Base-by-base conservation (phyloP, 2,329 filamentous ascomycete species). In the Bertia moriformis region DNA sequence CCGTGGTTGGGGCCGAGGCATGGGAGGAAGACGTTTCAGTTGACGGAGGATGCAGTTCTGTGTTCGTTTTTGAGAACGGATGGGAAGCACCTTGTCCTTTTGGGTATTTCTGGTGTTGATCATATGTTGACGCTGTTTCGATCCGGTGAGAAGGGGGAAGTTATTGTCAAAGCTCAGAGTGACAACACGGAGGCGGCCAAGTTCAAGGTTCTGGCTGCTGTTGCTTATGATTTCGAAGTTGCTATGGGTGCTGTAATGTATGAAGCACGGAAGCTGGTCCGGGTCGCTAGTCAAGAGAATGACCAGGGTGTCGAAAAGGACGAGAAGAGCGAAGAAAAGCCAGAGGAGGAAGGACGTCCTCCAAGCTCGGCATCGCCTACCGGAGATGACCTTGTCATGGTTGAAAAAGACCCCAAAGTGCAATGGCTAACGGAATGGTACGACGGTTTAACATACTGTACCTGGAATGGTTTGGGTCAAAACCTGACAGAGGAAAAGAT, bases 391-490 rank as follows among this genome's bases (percentile, higher is more conserved):
- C 52, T 69, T 18, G 56, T 63, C 41, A 56, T 59, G 1, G 48
- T 71, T 4, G 57, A 58, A 14, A 59, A 65, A 18, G 67, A 67
- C 4, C 58, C 78, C 22, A 66, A 67, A 40, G 60, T 67, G 4
- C 58, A 76, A 52, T 94, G 86, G 86, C 62, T 84, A 38, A 77
- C 91, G 45, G 76, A 83, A 42, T 95, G 88, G 87, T 88, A 88
- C 52, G 91, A 96, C 55, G 86, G 87, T 0, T 63, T 98, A 27
- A 84, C 87, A 0, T 98, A 91, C 53, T 98, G 91, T 55, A 98
- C 91, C 1, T 98, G 91, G 91, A 98, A 96, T 52, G 83, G 78
- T 0, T 66, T 98, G 0, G 91, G 91, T 0, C 85, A 93, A 49
- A 64, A 78, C 35, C 65, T 98, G 22, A 91, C 79, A 0, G 83